Conservation (phyloP, 2,329 filamentous ascomycete species). For the Phialophora tarda region DNA sequence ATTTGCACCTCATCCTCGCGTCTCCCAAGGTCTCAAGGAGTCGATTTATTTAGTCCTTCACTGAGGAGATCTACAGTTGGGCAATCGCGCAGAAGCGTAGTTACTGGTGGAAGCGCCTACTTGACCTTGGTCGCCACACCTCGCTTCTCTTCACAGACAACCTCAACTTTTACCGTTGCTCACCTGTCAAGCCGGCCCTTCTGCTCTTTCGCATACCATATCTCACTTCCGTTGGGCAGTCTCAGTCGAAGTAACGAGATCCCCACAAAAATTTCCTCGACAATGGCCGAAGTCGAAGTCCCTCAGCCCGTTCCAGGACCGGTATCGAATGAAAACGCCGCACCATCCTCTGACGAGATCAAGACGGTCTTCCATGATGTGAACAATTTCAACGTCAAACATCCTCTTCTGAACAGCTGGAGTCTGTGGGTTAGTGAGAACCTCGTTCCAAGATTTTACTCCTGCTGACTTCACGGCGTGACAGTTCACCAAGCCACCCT, state of each 20-base stretch:
- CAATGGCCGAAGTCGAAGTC: constrained; percentile 41
- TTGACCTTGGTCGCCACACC: neutral
- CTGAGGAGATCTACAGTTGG: neutral
- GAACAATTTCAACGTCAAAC: constrained; percentile 99
- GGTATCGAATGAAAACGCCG: constrained; percentile 56
- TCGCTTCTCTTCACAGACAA: neutral
- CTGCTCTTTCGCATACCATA: neutral
- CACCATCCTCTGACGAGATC: constrained; percentile 62
- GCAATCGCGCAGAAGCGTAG: neutral
- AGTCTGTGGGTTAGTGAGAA: constrained; percentile 79
- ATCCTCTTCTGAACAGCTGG: constrained; percentile 96
- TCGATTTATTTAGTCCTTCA: neutral
- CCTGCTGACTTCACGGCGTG: constrained; percentile 30
- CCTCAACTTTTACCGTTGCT: neutral
- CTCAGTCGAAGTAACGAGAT: neutral
- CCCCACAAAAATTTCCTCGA: neutral
- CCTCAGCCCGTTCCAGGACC: constrained; percentile 36
- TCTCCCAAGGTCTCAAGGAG: neutral
- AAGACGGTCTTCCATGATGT: constrained; percentile 98
- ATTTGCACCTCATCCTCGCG: neutral
- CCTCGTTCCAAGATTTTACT: neutral
- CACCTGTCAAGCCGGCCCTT: neutral
- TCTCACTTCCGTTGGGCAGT: neutral
- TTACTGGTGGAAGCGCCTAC: neutral
- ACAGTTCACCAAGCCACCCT: constrained; percentile 40